Evolutionary conservation across 2,329 filamentous ascomycete genomes (phyloP), one percentile per base, ranked within the genome.

Genomic region (Paradendryphiella salina): DNA sequence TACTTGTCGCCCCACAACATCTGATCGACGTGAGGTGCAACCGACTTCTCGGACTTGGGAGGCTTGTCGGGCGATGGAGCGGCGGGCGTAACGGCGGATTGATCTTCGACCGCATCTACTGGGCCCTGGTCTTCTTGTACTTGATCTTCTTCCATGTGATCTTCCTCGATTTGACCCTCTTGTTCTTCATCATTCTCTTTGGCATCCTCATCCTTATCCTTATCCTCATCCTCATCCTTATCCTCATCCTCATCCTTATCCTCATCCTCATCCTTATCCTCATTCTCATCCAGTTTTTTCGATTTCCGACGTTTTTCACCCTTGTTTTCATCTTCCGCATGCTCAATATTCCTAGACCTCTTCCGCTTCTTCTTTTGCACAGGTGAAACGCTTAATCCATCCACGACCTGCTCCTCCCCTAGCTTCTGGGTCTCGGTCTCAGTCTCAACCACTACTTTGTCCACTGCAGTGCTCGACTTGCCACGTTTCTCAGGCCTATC

Each of bases 1-100:
- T 71, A 71, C 36, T 72, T 72, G 55, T 78, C 76, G 17, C 76
- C 75, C 48, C 67, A 62, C 34, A 70, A 64, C 68, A 77, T 76
- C 14, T 69, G 60, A 13, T 61, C 53, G 13, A 54, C 54, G 46
- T 58, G 56, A 46, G 40, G 57, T 13, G 57, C 49, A 0, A 3
- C 40, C 10, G 7, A 36, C 21, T 37, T 28, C 23, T 33, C 9
- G 11, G 13, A n/a, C 18, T 20, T 11, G 1, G 13, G 2, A n/a
- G 1, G 6, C 33, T 26, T 28, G 10, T 37, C 20, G 13, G 10
- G 20, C 3, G 37, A 17, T n/a, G 26, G 28, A 34, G 41, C 18
- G 4, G 43, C 28, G 3, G 28, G 7, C 31, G 7, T 21, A 37
- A 14, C 32, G 14, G 11, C 14, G 4, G 33, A 18, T 26, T 36